Conservation (phyloP, 768 basidiomycete species). For the Termitomyces sp. region DNA sequence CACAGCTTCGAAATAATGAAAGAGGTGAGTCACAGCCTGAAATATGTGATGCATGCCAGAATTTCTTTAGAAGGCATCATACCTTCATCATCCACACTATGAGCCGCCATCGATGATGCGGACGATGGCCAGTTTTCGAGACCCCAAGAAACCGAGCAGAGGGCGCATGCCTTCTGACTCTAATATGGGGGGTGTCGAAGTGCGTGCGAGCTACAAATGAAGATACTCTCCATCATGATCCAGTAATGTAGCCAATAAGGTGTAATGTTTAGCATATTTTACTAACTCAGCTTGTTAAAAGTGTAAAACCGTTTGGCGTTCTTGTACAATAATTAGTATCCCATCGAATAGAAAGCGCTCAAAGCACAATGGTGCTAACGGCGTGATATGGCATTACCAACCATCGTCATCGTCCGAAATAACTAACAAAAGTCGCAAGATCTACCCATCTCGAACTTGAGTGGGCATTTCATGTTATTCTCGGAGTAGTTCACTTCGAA, state of each 20-base stretch:
- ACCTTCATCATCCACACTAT: no score
- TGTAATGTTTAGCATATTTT: not conserved
- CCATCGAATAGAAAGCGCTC: not conserved
- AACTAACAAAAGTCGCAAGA: not conserved
- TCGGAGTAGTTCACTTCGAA: constrained; percentile 34
- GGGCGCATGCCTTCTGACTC: not conserved
- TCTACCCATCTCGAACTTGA: constrained; percentile 31
- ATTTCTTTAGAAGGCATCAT: no score
- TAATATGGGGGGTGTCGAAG: not conserved
- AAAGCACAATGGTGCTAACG: not conserved
- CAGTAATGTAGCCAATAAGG: not conserved
- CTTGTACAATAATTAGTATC: not conserved
- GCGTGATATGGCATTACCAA: not conserved
- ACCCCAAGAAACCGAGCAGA: not conserved
- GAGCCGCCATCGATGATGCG: no score
- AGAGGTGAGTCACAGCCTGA: no score
- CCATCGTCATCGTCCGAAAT: not conserved
- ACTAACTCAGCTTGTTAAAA: not conserved
- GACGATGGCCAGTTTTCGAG: not conserved
- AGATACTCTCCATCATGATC: not conserved
- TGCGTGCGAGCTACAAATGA: not conserved
- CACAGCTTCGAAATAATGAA: no score
- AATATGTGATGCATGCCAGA: no score
- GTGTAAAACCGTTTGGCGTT: not conserved
- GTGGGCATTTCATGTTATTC: constrained; percentile 33